Conservation (phyloP, 2,329 filamentous ascomycete genomes). For the Verticillium isaacii region DNA sequence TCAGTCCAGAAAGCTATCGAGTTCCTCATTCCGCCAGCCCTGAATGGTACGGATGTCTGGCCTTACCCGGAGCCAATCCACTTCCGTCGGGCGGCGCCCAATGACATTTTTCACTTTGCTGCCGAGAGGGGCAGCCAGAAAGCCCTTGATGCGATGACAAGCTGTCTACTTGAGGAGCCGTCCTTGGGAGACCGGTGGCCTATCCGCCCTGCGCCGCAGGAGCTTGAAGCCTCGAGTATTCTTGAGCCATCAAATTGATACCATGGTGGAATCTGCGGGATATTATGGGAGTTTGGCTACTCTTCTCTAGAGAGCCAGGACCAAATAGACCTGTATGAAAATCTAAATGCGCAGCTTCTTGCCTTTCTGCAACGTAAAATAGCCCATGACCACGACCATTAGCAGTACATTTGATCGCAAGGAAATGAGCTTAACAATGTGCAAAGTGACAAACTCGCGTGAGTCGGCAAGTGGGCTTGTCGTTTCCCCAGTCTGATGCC, state of each 20-base stretch:
- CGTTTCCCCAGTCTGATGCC: too few relatives aligned
- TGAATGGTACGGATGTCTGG: slow-evolving; percentile 12
- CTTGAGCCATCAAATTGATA: background rate
- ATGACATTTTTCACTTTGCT: background rate
- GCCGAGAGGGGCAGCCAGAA: background rate
- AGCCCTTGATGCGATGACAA: background rate
- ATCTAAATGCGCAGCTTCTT: too few relatives aligned
- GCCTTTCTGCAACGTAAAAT: too few relatives aligned
- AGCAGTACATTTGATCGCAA: too few relatives aligned
- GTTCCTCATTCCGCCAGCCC: slow-evolving; percentile 18
- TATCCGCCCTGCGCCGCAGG: background rate
- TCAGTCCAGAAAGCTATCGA: slow-evolving; percentile 15
- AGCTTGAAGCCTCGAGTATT: background rate
- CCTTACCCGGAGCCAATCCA: slow-evolving; percentile 12
- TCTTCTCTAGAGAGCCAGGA: too few relatives aligned
- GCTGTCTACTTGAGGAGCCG: background rate
- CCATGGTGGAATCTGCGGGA: too few relatives aligned
- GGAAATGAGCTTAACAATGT: too few relatives aligned
- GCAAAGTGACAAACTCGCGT: too few relatives aligned
- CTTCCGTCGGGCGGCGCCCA: background rate
- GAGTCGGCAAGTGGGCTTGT: too few relatives aligned
- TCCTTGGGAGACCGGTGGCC: background rate
- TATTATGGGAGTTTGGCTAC: too few relatives aligned
- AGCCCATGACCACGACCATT: too few relatives aligned
- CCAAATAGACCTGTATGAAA: too few relatives aligned